Evolutionary conservation across 2,329 filamentous ascomycete genomes (phyloP).

Genomic region (Claviceps africana): DNA sequence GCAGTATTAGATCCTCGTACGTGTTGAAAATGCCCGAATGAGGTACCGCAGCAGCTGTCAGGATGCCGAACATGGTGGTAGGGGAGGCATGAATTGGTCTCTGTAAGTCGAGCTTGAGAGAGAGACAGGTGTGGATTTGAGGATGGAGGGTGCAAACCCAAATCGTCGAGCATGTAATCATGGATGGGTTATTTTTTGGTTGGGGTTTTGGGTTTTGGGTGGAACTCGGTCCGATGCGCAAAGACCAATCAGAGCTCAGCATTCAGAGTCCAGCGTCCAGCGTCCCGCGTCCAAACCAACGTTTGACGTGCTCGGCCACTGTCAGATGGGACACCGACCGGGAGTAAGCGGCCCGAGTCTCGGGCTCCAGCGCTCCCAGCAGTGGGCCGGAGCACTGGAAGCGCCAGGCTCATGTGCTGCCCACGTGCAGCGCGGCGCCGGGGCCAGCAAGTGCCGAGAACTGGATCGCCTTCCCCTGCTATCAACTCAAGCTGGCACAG

Average conservation of each 20-base stretch:
- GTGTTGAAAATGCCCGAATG: constrained; percentile 22
- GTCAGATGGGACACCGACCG: too few species aligned
- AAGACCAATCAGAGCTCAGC: neutral
- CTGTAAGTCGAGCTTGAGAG: constrained; percentile 9
- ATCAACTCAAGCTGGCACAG: too few species aligned
- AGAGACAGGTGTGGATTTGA: constrained; percentile 12
- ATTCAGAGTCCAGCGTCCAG: too few species aligned
- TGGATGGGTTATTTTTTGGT: neutral
- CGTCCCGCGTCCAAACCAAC: neutral
- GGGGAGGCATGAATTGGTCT: neutral
- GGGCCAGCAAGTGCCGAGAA: too few species aligned
- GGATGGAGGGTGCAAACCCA: constrained; percentile 7
- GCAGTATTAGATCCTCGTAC: constrained; percentile 28
- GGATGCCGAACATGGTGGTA: constrained; percentile 28
- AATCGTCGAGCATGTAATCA: too few species aligned
- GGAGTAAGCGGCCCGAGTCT: too few species aligned
- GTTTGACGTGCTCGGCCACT: neutral
- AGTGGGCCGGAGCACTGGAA: too few species aligned
- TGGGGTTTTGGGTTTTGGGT: neutral
- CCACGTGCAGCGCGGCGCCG: too few species aligned
- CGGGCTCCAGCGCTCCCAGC: too few species aligned
- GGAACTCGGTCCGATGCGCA: neutral
- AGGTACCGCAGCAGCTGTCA: constrained; percentile 25
- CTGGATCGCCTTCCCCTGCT: too few species aligned
- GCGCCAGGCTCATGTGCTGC: too few species aligned